These are phyloP conservation scores for Xeromyces bisporus DNA, from an alignment of 495 filamentous ascomycete species.

Conservation along the genomic window DNA sequence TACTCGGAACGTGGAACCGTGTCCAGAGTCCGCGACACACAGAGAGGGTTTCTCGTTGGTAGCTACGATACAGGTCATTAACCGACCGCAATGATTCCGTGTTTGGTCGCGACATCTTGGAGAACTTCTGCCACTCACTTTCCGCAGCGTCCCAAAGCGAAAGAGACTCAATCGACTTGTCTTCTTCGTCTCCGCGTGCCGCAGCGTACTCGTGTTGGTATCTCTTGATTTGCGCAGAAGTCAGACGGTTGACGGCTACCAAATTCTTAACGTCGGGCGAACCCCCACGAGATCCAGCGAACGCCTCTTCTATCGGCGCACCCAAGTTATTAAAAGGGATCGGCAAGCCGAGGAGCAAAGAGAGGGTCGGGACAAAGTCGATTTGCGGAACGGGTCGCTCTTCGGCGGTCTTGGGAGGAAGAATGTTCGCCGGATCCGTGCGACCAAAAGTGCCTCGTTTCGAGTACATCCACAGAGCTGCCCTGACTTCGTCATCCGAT, in stretches of 20 bases:
- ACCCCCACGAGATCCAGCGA: slow-evolving; percentile 47
- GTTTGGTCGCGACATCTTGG: slow-evolving; percentile 23
- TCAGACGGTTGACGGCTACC: slow-evolving; percentile 52
- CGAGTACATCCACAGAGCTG: slow-evolving; percentile 97
- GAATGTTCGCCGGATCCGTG: slow-evolving; percentile 38
- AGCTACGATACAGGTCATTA: slow-evolving; percentile 48
- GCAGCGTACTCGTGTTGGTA: slow-evolving; percentile 58
- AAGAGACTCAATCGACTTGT: slow-evolving; percentile 34
- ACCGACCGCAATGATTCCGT: slow-evolving; percentile 18
- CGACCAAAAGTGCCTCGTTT: slow-evolving; percentile 68
- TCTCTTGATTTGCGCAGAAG: slow-evolving; percentile 72
- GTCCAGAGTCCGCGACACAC: slow-evolving; percentile 83
- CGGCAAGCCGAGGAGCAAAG: slow-evolving; percentile 73
- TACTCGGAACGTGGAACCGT: slow-evolving; percentile 69
- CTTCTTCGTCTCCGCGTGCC: slow-evolving; percentile 45
- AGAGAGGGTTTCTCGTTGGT: slow-evolving; percentile 60
- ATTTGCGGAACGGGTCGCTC: slow-evolving; percentile 81
- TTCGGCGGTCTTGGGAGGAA: slow-evolving; percentile 58
- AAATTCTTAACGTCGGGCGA: slow-evolving; percentile 66
- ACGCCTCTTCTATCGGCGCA: slow-evolving; percentile 83
- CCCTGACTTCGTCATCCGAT: slow-evolving; percentile 85
- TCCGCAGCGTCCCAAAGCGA: slow-evolving; percentile 42
- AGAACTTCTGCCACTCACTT: slow-evolving; percentile 22
- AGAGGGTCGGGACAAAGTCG: slow-evolving; percentile 82
- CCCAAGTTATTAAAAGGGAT: slow-evolving; percentile 98